Percentiles rank a stretch among this genome's conserved stretches.
These are phyloP conservation scores for Alternaria atra DNA, from an alignment of 2,329 filamentous ascomycete species.

Conservation along the genomic window DNA sequence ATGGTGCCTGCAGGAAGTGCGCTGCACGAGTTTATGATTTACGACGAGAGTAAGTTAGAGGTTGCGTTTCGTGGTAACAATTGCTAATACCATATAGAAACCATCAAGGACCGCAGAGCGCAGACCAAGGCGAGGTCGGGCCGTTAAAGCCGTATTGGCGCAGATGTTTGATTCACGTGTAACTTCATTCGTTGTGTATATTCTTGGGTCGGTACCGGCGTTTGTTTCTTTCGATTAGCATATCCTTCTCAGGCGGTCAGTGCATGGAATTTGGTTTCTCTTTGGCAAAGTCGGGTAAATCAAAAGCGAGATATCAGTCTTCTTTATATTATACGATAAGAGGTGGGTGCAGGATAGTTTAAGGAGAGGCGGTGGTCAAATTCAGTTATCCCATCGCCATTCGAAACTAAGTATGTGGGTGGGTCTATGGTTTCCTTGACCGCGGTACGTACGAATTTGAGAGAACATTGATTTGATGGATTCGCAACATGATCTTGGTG, in stretches of 20 bases:
- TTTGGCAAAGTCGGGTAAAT: conserved; percentile 7
- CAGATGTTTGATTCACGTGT: conserved; percentile 12
- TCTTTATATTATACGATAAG: background rate
- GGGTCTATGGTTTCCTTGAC: background rate
- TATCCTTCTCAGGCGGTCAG: background rate
- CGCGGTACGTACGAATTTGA: background rate
- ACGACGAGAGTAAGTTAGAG: conserved; percentile 72
- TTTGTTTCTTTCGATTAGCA: conserved; percentile 15
- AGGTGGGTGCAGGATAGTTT: background rate
- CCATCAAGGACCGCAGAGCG: conserved; percentile 40
- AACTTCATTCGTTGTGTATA: conserved; percentile 30
- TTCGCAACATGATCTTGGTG: background rate
- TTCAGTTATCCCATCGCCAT: background rate
- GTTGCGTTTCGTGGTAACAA: background rate
- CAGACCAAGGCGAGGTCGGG: conserved; percentile 41
- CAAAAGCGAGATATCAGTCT: conserved; percentile 19
- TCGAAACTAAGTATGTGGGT: background rate
- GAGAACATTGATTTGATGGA: background rate
- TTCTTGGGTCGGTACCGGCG: conserved; percentile 29
- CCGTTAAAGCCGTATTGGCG: conserved; percentile 25
- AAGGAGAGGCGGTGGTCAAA: background rate
- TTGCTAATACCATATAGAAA: conserved; percentile 27
- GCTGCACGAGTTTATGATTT: conserved; percentile 92
- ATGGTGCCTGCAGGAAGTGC: conserved; percentile 92
- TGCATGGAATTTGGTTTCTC: background rate